A percentile compares a stretch with the other conserved stretches of the same genome.
Conservation (phyloP, 2,329 filamentous ascomycete genomes). For the Tolypocladium cylindrosporum region DNA sequence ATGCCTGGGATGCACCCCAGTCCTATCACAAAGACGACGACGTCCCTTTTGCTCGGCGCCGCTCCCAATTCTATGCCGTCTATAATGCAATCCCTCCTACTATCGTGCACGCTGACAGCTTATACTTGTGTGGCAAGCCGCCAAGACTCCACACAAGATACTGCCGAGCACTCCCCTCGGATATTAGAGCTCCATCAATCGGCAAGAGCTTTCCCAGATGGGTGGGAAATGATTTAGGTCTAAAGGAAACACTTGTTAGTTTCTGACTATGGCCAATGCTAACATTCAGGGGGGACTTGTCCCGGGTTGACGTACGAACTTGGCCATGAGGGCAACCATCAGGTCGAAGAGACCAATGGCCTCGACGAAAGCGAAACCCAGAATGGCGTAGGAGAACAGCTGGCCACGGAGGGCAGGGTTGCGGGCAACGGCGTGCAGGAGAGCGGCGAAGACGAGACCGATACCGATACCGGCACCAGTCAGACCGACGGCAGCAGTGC, state of each 20-base stretch:
- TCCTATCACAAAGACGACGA: slow-evolving; percentile 24
- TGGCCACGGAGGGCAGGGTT: slow-evolving; percentile 91
- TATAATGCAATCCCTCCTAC: slow-evolving; percentile 27
- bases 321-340: slow-evolving; percentile 91
- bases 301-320: slow-evolving; percentile 53
- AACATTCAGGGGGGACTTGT: neutral
- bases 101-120: slow-evolving; percentile 21
- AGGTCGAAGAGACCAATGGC: slow-evolving; percentile 83
- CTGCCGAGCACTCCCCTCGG: slow-evolving; percentile 16
- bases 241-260: slow-evolving; percentile 8
- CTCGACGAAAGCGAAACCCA: slow-evolving; percentile 92
- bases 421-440: slow-evolving; percentile 82
- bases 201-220: slow-evolving; percentile 24
- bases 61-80: slow-evolving; percentile 30
- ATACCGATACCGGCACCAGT: slow-evolving; percentile 92
- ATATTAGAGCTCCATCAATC: slow-evolving; percentile 24
- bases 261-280: neutral
- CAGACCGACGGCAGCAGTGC: slow-evolving; percentile 82
- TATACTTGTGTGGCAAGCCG: slow-evolving; percentile 15
- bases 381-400: slow-evolving; percentile 93
- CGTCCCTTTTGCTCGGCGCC: slow-evolving; percentile 20
- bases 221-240: slow-evolving; percentile 26
- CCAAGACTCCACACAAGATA: slow-evolving; percentile 16
- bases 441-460: slow-evolving; percentile 85
- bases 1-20: slow-evolving; percentile 21